Evolutionary conservation across 2,329 filamentous ascomycete genomes (phyloP), one percentile per base, ranked within the genome.

Genomic region (Xylaria sp.): DNA sequence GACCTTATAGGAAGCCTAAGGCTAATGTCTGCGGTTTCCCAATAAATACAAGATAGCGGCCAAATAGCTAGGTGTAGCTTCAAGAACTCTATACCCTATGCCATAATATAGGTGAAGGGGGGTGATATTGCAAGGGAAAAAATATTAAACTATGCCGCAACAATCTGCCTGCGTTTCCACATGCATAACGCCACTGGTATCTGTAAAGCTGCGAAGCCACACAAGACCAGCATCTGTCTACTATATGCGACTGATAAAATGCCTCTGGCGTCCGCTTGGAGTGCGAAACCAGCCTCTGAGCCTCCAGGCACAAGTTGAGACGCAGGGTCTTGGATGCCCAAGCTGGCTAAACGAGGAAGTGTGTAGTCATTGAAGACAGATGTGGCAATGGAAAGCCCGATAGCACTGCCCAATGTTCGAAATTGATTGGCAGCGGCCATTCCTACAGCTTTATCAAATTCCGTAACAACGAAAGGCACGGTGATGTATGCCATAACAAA

Each of bases 81-180:
- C n/a, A n/a, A n/a, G n/a, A n/a, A n/a, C n/a, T n/a, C n/a, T n/a
- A n/a, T n/a, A n/a, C n/a, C n/a, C n/a, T n/a, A n/a, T n/a, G n/a
- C n/a, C n/a, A n/a, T n/a, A n/a, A n/a, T n/a, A n/a, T n/a, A n/a
- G n/a, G n/a, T n/a, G n/a, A n/a, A n/a, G n/a, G n/a, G n/a, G n/a
- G n/a, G n/a, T n/a, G n/a, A n/a, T n/a, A n/a, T n/a, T n/a, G n/a
- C n/a, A n/a, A n/a, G n/a, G n/a, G n/a, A n/a, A n/a, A n/a, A n/a
- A n/a, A n/a, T n/a, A n/a, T n/a, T n/a, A n/a, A n/a, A n/a, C n/a
- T n/a, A 31, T 9, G 28, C 28, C 9, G 14, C 35, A 37, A 3
- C 3, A 37, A 37, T 37, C 14, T 84, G 87, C 67, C 87, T 87
- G 67, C 40, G 52, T 23, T 43, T 58, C 60, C 60, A 63, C 21